Conservation (phyloP, 306 rosid genomes). For the Mucuna pruriens region DNA sequence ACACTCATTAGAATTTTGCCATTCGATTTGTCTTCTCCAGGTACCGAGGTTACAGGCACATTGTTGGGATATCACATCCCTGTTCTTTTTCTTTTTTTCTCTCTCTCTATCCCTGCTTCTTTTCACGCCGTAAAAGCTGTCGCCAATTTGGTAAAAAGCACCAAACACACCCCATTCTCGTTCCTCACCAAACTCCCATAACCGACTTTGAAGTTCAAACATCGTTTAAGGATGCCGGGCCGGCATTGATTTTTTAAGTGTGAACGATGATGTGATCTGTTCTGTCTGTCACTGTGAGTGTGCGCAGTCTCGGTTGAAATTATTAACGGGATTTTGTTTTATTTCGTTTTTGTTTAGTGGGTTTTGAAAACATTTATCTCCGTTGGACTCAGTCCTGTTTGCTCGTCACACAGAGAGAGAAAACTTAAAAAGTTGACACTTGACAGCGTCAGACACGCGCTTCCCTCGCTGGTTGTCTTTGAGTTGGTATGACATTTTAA, state of each 20-base stretch:
- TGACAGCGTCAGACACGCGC: slow-evolving; percentile 54
- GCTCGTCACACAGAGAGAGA: background rate
- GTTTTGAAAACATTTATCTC: slow-evolving; percentile 27
- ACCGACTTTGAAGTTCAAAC: background rate
- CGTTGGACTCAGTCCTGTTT: slow-evolving; percentile 54
- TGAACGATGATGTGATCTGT: background rate
- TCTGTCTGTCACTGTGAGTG: slow-evolving; percentile 1
- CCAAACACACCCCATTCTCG: background rate
- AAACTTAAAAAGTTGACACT: slow-evolving; percentile 42
- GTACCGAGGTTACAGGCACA: background rate
- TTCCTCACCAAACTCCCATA: background rate
- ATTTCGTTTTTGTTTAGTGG: background rate
- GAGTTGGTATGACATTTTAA: slow-evolving; percentile 54
- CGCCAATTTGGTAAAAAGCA: background rate
- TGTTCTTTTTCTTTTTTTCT: background rate
- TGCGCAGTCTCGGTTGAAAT: slow-evolving; percentile 37
- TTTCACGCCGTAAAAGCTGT: background rate
- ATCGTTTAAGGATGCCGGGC: slow-evolving; percentile 44
- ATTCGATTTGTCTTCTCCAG: background rate
- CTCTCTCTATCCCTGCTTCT: background rate
- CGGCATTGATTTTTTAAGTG: slow-evolving; percentile 39
- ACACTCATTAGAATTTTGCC: background rate
- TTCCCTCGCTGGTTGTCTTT: slow-evolving; percentile 47
- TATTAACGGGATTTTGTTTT: slow-evolving; percentile 28
- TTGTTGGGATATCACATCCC: background rate